Evolutionary conservation across 164 flowering plant genomes (phyloP).

Genomic region (Sedum album): DNA sequence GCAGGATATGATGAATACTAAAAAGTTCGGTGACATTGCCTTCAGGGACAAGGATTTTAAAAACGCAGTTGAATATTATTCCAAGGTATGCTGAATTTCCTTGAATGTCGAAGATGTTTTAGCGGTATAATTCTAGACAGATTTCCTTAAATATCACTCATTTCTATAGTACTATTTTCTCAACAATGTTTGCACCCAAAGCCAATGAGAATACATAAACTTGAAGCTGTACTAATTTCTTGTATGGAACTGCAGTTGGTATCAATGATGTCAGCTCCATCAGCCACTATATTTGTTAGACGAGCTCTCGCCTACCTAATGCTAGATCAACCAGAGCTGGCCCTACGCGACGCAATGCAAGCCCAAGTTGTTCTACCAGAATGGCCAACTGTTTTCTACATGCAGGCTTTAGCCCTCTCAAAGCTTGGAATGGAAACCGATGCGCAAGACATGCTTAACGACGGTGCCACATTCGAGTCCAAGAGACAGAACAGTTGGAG

Average conservation of each 20-base stretch:
- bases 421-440: constrained; percentile 97
- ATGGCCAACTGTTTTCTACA: constrained; percentile 97
- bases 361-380: constrained; percentile 92
- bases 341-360: constrained; percentile 92
- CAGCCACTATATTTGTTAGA: constrained; percentile 81
- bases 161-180: neutral
- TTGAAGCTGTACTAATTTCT: neutral
- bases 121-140: too few relatives aligned
- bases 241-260: constrained; percentile 47
- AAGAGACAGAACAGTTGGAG: constrained; percentile 87
- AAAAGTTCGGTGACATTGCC: constrained; percentile 94
- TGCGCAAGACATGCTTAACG: constrained; percentile 96
- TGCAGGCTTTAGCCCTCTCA: constrained; percentile 92
- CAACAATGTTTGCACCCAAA: neutral
- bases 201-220: neutral
- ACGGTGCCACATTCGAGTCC: constrained; percentile 83
- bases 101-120: neutral
- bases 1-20: constrained; percentile 91
- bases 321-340: constrained; percentile 73
- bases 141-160: too few relatives aligned
- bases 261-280: constrained; percentile 76
- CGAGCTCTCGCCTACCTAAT: constrained; percentile 79
- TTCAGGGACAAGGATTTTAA: constrained; percentile 95
- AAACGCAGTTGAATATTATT: constrained; percentile 71
- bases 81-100: constrained; percentile 47